phyloP scores from a whole-genome alignment of 2,329 filamentous ascomycete genomes.

The Ceratocystis huliohia region DNA sequence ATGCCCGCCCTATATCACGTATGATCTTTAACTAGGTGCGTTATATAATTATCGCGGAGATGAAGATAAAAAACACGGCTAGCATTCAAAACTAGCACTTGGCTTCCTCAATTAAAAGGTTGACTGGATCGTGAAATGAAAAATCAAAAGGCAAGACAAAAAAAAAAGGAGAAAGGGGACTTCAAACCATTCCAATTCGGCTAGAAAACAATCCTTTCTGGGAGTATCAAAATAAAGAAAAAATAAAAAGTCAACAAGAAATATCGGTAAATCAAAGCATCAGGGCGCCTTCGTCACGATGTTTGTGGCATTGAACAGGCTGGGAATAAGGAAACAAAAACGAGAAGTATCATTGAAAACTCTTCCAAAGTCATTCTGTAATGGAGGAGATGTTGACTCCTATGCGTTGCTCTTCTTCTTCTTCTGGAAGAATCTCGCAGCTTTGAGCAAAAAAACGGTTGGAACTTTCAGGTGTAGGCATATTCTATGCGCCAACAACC shows the following conservation, averaged over 20 bases:
- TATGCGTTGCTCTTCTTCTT: background rate
- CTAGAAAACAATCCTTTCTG: background rate
- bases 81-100: no score
- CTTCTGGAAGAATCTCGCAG: background rate
- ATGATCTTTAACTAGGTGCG: no score
- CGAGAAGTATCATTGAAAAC: background rate
- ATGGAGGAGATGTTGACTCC: background rate
- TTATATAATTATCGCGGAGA: no score
- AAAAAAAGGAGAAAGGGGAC: background rate
- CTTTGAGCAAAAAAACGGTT: background rate
- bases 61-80: no score
- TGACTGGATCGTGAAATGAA: background rate
- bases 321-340: background rate
- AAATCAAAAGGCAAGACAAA: background rate
- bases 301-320: background rate
- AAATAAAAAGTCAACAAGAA: background rate
- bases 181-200: background rate
- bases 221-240: background rate
- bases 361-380: background rate
- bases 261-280: background rate
- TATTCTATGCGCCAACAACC: constrained; percentile 54
- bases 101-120: no score
- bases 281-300: background rate
- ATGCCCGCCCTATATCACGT: no score
- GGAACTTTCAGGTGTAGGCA: constrained; percentile 24